A percentile compares a stretch with the other conserved stretches of the same genome.
These are phyloP conservation scores for Hypocreales sp. DNA, from an alignment of 2,329 filamentous ascomycete genomes.

Conservation along the genomic window DNA sequence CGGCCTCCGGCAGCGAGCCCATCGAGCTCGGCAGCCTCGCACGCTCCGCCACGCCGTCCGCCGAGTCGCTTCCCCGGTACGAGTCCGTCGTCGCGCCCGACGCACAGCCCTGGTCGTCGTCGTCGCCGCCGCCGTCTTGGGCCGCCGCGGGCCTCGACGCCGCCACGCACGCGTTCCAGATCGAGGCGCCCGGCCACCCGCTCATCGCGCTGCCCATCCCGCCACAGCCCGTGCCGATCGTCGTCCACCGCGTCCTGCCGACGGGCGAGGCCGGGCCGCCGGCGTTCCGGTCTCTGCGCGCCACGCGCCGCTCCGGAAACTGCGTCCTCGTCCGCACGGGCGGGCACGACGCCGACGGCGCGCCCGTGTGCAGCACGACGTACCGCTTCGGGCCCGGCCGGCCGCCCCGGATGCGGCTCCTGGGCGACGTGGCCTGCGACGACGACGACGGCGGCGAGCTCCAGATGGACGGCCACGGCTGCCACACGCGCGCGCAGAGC, in stretches of 20 bases:
- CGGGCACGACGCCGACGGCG: constrained; percentile 15
- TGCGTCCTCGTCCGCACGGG: constrained; percentile 30
- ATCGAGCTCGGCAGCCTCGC: constrained; percentile 11
- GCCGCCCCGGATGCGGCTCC: constrained; percentile 27
- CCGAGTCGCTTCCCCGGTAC: constrained; percentile 13
- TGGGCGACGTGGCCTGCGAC: constrained; percentile 4
- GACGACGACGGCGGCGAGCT: no score
- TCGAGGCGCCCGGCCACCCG: constrained; percentile 29
- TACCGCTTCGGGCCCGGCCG: constrained; percentile 41
- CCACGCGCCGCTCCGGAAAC: constrained; percentile 27
- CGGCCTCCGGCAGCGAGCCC: constrained; percentile 8
- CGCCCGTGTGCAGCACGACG: constrained; percentile 30
- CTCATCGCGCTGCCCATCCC: constrained; percentile 25
- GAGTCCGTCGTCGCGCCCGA: constrained; percentile 1
- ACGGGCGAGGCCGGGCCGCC: constrained; percentile 22
- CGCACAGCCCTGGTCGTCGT: constrained; percentile 3
- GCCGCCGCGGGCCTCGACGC: constrained; percentile 19
- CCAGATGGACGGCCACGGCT: constrained; percentile 16
- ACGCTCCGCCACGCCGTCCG: constrained; percentile 9
- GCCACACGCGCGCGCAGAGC: constrained; percentile 27
- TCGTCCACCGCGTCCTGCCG: constrained; percentile 23
- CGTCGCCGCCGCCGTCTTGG: no score
- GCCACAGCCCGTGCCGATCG: constrained; percentile 22
- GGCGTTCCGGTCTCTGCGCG: constrained; percentile 36
- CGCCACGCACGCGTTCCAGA: constrained; percentile 29